Evolutionary conservation across 805 yeast genomes (phyloP).

Genomic region (Jamesozyma lodderae): DNA sequence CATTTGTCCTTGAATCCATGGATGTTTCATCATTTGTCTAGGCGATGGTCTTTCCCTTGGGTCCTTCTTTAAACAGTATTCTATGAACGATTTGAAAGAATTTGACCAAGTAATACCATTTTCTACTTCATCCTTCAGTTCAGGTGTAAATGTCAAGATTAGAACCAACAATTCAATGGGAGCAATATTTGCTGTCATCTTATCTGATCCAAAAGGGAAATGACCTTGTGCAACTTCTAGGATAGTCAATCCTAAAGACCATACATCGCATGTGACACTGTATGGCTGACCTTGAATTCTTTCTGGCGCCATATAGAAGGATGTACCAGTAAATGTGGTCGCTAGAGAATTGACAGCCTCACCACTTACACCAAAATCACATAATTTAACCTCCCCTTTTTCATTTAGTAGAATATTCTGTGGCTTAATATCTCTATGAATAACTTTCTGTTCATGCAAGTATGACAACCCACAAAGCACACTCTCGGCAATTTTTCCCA

Average conservation of each 20-base stretch:
- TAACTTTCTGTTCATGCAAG: conserved; percentile 76
- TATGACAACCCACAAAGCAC: conserved; percentile 80
- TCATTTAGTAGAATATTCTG: conserved; percentile 76
- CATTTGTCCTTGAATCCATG: conserved; percentile 81
- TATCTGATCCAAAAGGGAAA: conserved; percentile 61
- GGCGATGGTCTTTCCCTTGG: conserved; percentile 82
- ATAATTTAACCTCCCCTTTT: conserved; percentile 76
- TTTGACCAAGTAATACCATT: conserved; percentile 73
- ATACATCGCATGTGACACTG: conserved; percentile 89
- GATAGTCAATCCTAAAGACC: conserved; percentile 90
- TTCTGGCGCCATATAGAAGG: conserved; percentile 98
- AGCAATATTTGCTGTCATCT: conserved; percentile 41
- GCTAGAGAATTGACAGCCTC: conserved; percentile 93
- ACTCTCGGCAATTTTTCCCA: conserved; percentile 83
- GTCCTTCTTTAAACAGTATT: conserved; percentile 73
- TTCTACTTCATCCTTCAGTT: conserved; percentile 64
- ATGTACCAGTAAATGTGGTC: conserved; percentile 94
- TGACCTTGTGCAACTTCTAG: conserved; percentile 89
- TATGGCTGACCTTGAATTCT: conserved; percentile 93
- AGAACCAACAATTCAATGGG: conserved; percentile 82
- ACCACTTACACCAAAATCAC: conserved; percentile 97
- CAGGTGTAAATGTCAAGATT: conserved; percentile 77
- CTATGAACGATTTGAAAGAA: conserved; percentile 73
- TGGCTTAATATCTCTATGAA: conserved; percentile 94
- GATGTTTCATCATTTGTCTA: conserved; percentile 84